Evolutionary conservation across 805 yeast species (phyloP), one percentile per base, ranked within the genome.

Genomic region (Yamadazyma kitorensis): DNA sequence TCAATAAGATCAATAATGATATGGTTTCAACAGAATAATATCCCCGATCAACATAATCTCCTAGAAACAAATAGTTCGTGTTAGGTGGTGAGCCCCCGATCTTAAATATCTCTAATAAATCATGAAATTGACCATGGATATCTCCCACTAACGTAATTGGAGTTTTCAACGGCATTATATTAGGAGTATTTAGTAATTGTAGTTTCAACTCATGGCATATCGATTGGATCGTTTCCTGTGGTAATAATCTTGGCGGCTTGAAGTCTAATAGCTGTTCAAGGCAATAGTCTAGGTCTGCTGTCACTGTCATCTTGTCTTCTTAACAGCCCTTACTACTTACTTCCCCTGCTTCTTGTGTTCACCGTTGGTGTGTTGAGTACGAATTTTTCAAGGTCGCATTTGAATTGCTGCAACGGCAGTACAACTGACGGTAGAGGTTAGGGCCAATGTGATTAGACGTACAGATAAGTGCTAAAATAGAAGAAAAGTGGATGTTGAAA

Each of bases 121-220:
- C 98, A 55, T 89, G 94, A 53, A 86, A 93, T 59, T 93, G 98
- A 6, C 98, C 98, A 51, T 93, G 98, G 29, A 93, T 91, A 54
- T 93, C 98, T 2, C 98, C 98, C 4, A 93, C 97, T 6, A 93
- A 86, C 0, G 98, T 87, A 8, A 93, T 86, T 1, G 98, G 98
- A 2, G 94, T 76, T 22, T 69, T 67, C 6, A 93, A 68, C 27
- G 86, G 83, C 31, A 91, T 86, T 23, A 93, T 94, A 53, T 93
- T 93, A 40, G 95, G 82, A 46, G 86, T 95, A 24, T 70, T 64
- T 13, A 89, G 70, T 31, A 93, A 69, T 40, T 84, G 76, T 37
- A 88, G 93, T 58, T 89, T 93, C 45, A 89, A 67, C 46, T 83
- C 84, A 53, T 79, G 81, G 52, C 96, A 87, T 33, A 67, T 43